Conservation (phyloP, 1,284 basidiomycete genomes). For the Cystobasidiaceae sp. region DNA sequence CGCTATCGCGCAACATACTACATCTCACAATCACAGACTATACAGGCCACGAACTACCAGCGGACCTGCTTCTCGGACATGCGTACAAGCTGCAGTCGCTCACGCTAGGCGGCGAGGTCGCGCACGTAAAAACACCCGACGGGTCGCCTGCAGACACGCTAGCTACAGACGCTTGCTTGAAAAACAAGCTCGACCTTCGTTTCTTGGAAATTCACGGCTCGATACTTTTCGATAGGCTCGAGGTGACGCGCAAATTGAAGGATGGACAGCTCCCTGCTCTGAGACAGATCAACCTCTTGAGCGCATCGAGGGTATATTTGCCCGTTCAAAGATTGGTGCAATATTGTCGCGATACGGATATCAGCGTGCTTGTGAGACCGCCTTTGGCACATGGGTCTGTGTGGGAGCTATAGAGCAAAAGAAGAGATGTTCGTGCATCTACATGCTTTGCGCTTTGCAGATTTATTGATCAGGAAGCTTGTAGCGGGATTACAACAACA, state of each 20-base stretch:
- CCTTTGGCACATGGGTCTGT: neutral
- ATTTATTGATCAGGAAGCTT: no score
- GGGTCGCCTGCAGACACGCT: neutral
- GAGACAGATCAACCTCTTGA: constrained; percentile 5
- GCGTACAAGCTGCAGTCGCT: neutral
- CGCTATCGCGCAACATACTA: neutral
- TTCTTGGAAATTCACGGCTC: constrained; percentile 18
- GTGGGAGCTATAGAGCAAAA: neutral
- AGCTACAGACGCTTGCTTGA: neutral
- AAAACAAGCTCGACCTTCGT: neutral
- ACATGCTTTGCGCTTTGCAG: no score
- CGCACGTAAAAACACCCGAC: neutral
- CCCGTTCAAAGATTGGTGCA: constrained; percentile 12
- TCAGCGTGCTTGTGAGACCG: neutral
- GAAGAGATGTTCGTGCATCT: no score
- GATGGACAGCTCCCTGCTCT: constrained; percentile 3
- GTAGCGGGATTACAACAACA: no score
- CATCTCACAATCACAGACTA: constrained; percentile 15
- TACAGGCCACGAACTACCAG: neutral
- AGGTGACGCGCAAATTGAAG: neutral
- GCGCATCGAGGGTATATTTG: constrained; percentile 11
- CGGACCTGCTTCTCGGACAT: neutral
- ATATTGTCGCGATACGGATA: constrained; percentile 7
- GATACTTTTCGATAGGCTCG: constrained; percentile 6
- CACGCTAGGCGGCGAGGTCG: constrained; percentile 3